phyloP scores from a whole-genome alignment of 2,329 filamentous ascomycete species.

The Fusarium succisae region DNA sequence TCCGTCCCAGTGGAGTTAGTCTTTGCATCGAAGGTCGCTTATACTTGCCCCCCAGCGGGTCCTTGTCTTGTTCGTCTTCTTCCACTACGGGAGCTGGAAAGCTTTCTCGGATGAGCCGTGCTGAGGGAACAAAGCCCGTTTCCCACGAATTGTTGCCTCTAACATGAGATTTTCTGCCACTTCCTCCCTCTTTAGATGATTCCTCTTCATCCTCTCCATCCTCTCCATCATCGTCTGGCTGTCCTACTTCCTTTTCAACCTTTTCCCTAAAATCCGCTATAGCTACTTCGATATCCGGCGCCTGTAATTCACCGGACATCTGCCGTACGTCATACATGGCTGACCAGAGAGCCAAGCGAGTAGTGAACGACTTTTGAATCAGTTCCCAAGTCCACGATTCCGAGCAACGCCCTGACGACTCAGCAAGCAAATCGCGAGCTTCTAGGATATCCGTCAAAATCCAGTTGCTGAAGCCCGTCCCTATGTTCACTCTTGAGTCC shows the following conservation, averaged over 20 bases:
- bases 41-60: not conserved
- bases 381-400: not conserved
- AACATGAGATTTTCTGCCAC: accelerated
- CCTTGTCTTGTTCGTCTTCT: not conserved
- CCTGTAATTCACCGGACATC: not conserved
- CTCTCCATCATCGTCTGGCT: too few species aligned
- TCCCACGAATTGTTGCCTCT: not conserved
- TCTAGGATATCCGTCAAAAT: not conserved
- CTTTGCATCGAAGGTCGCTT: not conserved
- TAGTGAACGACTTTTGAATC: not conserved
- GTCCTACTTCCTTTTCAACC: not conserved
- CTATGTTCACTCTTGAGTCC: not conserved
- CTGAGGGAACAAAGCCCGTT: not conserved
- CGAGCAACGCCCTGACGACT: not conserved
- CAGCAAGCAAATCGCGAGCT: not conserved
- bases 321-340: not conserved
- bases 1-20: not conserved
- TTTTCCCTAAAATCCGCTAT: not conserved
- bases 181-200: not conserved
- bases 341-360: not conserved
- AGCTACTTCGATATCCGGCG: not conserved
- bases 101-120: not conserved
- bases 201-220: not conserved
- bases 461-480: not conserved
- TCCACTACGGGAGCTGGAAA: not conserved